Evolutionary conservation across 2,329 filamentous ascomycete species (phyloP), one percentile per base, ranked within the genome.

Genomic region (Cercospora sp.): DNA sequence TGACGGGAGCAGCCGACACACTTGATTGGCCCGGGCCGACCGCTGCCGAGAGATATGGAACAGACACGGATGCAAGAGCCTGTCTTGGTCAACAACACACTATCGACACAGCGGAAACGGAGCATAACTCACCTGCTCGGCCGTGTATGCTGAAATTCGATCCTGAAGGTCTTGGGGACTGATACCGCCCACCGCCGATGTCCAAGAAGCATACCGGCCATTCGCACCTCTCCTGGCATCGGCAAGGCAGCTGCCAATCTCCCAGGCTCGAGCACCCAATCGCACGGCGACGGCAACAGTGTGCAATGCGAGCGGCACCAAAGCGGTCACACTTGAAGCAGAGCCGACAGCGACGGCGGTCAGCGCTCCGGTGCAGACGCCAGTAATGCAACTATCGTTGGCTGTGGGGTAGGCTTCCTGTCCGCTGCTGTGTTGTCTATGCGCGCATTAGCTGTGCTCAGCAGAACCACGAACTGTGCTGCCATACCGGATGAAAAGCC

Each of bases 271-370:
- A 6, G 65, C 71, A 2, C 83, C 83, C 2, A 85, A 75, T 0
- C 83, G 77, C 66, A 86, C 85, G 1, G 85, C 81, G 1, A 80
- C 60, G 3, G 72, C 45, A 3, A 82, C 82, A 10, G 78, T 75
- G 33, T 83, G 64, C n/a, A 70, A 58, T 28, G 65, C 73, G 3
- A 70, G 39, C 26, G 67, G 63, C 20, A 74, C 57, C 18, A 74
- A 58, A 20, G 69, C 67, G 8, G 61, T 65, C 3, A 69, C 31
- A 53, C 64, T 71, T 20, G 48, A 64, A 60, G 67, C 64, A 42
- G 63, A 67, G 63, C 72, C 72, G 31, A 73, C 66, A 5, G 72
- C 72, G 3, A 69, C 72, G 9, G 73, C 73, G 20, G 71, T 69
- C 16, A 75, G 51, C 8, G 68, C 65, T 16, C 73, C 73, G 5